Base-by-base conservation (phyloP, 441 rosid genomes). In the Erodium texanum region DNA sequence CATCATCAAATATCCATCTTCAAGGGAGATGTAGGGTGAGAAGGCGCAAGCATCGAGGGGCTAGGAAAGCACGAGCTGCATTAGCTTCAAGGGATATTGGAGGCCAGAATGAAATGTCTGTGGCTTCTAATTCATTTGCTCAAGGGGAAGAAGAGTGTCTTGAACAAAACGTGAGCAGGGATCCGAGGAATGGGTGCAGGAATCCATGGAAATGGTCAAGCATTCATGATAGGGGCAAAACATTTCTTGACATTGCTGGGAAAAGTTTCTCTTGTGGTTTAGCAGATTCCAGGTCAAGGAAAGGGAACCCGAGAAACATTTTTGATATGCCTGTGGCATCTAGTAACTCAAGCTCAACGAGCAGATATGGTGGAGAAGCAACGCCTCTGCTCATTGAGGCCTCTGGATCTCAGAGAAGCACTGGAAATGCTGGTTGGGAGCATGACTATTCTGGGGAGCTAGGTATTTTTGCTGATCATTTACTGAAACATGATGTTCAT, bases 121-220 rank as follows among this genome's bases (percentile, higher is more conserved):
- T 90, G 73, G 98, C 98, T 73, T 92, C 99, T 29, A 92, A 95
- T 76, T 80, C 96, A 66, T 68, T 85, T 34, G 88, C 78, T 69
- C 97, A 84, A 52, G 95, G 66, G 4, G 89, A 79, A 81, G 90
- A 83, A 68, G 86, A 77, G 16, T 78, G 77, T 65, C 80, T 77
- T 34, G 90, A 75, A 56, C 88, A 72, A 71, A 84, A 84, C 73
- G 89, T 87, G 79, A 76, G 83, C 3, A 80, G 81, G 66, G 94
- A 82, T 75, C 93, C 93, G 7, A 75, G 82, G 72, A 89, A 86
- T 76, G 88, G 89, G 58, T 95, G 99, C 78, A 98, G 99, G 52
- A 90, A 92, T 74, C 99, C 98, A 0, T 92, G 87, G 86, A 94
- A 92, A 75, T 94, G 99, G 99, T 94, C 99, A 3, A 87, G 93